Conservation (phyloP, 164 flowering plant species). For the Malania oleifera region DNA sequence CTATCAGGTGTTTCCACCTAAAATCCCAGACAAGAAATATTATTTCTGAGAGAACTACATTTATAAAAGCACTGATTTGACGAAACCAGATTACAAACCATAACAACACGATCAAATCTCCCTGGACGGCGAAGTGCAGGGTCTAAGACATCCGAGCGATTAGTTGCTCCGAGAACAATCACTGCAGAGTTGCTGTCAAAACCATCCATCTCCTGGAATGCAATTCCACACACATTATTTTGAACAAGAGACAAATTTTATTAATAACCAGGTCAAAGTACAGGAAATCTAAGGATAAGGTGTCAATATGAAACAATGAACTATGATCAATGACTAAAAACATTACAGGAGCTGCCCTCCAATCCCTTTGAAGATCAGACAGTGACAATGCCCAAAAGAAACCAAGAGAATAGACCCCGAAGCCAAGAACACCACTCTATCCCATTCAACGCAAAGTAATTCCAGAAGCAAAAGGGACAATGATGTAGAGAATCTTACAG, state of each 20-base stretch:
- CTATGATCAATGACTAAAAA: too few relatives aligned
- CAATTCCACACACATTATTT: conserved; percentile 10
- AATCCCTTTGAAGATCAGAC: too few relatives aligned
- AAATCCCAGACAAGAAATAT: conserved; percentile 2
- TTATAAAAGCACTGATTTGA: not conserved
- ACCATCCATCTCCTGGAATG: conserved; percentile 97
- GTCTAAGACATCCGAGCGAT: conserved; percentile 91
- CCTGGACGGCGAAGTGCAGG: conserved; percentile 99
- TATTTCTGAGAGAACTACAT: conserved; percentile 1
- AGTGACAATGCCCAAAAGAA: too few relatives aligned
- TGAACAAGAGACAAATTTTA: not conserved
- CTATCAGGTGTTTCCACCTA: conserved; percentile 97
- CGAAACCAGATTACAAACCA: conserved; percentile 40
- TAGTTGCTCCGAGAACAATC: conserved; percentile 97
- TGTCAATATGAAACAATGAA: too few relatives aligned
- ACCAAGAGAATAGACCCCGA: too few relatives aligned
- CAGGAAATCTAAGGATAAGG: too few relatives aligned
- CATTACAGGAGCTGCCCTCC: too few relatives aligned
- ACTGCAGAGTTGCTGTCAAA: conserved; percentile 96
- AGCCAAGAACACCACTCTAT: too few relatives aligned
- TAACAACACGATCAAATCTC: conserved; percentile 96
- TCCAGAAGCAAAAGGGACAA: not conserved
- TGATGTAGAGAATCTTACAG: conserved; percentile 42
- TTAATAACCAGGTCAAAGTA: too few relatives aligned
- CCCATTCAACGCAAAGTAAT: conserved; percentile 6